These are phyloP conservation scores for Phytophthora aleatoria DNA, from an alignment of 352 stramenopile genomes.

Conservation along the genomic window DNA sequence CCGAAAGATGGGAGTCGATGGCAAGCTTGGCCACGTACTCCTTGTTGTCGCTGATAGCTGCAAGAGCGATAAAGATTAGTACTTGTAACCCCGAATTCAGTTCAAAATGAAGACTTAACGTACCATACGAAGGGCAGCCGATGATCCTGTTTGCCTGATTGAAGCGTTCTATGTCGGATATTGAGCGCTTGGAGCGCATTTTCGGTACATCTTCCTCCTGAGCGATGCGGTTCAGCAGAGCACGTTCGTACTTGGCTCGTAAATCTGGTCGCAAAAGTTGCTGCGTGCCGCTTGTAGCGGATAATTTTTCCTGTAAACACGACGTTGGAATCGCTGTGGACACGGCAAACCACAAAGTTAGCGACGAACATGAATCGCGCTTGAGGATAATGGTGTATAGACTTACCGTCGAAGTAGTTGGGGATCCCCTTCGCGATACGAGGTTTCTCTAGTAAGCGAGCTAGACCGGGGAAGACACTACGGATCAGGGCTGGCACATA, in stretches of 20 bases:
- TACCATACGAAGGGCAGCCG: slow-evolving; percentile 75
- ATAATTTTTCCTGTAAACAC: slow-evolving; percentile 61
- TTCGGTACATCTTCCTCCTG: slow-evolving; percentile 11
- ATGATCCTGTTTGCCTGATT: slow-evolving; percentile 69
- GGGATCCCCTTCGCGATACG: slow-evolving; percentile 67
- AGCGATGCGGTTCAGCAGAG: slow-evolving; percentile 39
- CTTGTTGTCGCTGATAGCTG: slow-evolving; percentile 84
- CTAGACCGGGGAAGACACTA: slow-evolving; percentile 60
- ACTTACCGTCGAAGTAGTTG: slow-evolving; percentile 82
- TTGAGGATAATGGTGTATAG: not conserved
- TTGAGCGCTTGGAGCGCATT: slow-evolving; percentile 33
- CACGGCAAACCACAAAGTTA: slow-evolving; percentile 6
- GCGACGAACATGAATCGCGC: not conserved
- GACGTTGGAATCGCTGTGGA: slow-evolving; percentile 58
- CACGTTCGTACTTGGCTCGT: slow-evolving; percentile 53
- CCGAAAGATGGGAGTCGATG: slow-evolving; percentile 76
- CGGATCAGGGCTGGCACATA: slow-evolving; percentile 68
- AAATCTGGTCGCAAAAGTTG: slow-evolving; percentile 35
- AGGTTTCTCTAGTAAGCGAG: slow-evolving; percentile 56
- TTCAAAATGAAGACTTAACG: slow-evolving; percentile 9
- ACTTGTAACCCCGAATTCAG: not conserved
- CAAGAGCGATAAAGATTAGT: not conserved
- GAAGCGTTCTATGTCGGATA: slow-evolving; percentile 54
- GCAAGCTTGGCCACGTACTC: slow-evolving; percentile 78
- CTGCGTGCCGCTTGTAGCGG: slow-evolving; percentile 30